Evolutionary conservation across 1,284 basidiomycete species (phyloP).

Genomic region (Trichosporon sp.): DNA sequence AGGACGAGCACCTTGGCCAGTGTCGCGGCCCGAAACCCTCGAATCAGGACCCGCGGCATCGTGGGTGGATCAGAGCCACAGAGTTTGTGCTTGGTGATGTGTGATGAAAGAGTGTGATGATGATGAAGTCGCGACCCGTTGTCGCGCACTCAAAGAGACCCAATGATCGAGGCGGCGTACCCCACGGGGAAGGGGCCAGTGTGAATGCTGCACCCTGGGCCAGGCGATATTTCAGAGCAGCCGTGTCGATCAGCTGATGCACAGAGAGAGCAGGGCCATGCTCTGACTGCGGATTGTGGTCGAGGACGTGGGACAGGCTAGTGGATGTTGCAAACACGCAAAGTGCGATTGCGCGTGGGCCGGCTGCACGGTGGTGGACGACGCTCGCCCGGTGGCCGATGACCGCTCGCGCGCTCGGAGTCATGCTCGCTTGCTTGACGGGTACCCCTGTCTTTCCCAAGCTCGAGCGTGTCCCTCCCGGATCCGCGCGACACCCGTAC

Average conservation of each 20-base stretch:
- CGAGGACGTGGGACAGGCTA: neutral
- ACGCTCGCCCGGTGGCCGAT: neutral
- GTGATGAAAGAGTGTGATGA: neutral
- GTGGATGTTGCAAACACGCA: neutral
- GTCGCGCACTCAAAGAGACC: neutral
- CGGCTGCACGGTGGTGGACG: neutral
- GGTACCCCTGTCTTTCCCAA: neutral
- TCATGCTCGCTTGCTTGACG: neutral
- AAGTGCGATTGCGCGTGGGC: neutral
- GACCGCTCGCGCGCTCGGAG: neutral
- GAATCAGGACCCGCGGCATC: neutral
- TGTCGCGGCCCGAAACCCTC: constrained; percentile 1
- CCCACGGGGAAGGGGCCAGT: neutral
- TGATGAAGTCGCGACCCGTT: neutral
- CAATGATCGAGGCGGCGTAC: neutral
- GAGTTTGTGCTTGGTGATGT: neutral
- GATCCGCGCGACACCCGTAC: neutral
- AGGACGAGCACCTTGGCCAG: constrained; percentile 2
- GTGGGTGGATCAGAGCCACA: neutral
- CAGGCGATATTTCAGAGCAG: neutral
- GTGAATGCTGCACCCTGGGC: neutral
- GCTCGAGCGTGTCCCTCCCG: neutral
- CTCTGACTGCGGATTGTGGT: neutral
- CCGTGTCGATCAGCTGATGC: neutral
- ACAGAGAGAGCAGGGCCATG: neutral